These are phyloP conservation scores for Tanacetum coccineum DNA, from an alignment of 129 eudicot species.

Conservation along the genomic window DNA sequence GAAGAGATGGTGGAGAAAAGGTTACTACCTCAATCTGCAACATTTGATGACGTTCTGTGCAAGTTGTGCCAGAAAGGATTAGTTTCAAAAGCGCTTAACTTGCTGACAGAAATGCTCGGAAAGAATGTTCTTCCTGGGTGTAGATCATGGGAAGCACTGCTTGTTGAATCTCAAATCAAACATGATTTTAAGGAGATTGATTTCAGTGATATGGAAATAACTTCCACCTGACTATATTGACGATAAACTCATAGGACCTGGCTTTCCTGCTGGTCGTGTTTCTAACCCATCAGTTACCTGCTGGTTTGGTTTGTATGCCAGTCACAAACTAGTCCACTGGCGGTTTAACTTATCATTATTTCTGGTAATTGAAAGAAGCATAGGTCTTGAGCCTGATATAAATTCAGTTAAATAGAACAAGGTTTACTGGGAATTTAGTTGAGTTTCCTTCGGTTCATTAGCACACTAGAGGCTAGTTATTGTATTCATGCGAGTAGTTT, in stretches of 20 bases:
- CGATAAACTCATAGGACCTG: background rate
- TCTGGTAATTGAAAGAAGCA: background rate
- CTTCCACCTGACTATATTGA: background rate
- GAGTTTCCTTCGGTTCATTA: background rate
- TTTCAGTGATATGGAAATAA: background rate
- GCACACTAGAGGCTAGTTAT: background rate
- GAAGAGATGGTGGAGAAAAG: slow-evolving; percentile 38
- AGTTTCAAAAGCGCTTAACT: slow-evolving; percentile 28
- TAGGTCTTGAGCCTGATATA: background rate
- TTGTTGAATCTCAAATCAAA: slow-evolving; percentile 25
- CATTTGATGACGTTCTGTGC: slow-evolving; percentile 35
- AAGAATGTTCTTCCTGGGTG: slow-evolving; percentile 34
- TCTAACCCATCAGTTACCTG: too few relatives aligned
- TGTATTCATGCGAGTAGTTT: background rate
- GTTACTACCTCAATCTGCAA: slow-evolving; percentile 24
- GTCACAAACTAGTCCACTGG: background rate
- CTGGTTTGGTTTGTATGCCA: background rate
- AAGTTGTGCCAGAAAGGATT: slow-evolving; percentile 34
- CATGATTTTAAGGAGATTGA: slow-evolving; percentile 9
- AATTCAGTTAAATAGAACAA: background rate
- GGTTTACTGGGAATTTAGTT: background rate
- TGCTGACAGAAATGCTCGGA: slow-evolving; percentile 29
- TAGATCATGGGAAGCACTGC: slow-evolving; percentile 47
- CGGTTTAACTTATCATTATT: background rate
- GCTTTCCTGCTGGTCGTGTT: too few relatives aligned